Evolutionary conservation across 208 protist genomes (phyloP), one percentile per base, ranked within the genome.

Genomic region (Leishmania major): DNA sequence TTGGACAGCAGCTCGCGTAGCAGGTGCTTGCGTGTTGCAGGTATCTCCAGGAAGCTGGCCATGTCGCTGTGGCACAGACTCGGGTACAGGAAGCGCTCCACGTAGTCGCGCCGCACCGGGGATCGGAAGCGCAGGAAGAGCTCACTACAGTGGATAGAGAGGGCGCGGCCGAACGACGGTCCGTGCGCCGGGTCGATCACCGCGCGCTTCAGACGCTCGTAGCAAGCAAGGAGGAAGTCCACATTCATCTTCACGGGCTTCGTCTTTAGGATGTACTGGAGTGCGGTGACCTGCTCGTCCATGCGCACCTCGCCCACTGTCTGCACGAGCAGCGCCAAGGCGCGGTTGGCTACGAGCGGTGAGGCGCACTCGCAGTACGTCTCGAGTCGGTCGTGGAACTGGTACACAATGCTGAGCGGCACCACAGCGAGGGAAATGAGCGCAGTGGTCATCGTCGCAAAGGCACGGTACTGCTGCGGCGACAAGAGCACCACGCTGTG

Each of bases 61-160:
- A 98, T 97, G 86, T 98, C 95, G 5, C 76, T 71, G 84, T 91
- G 88, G 74, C 91, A 93, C 76, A 98, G 83, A 82, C 92, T 96
- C 45, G 95, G 95, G 84, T 97, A 98, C 31, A 98, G 88, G 74
- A 95, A 98, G 62, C 89, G 82, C 87, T 98, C 93, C 75, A 96
- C 95, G 82, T 96, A 98, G 77, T 96, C 93, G 64, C 93, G 92
- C n/a, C 95, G 92, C 64, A 98, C 91, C 2, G 95, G 95, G 59
- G 93, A 97, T 83, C 93, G 95, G 87, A 98, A 97, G 70, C 90
- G 90, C 47, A 98, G 87, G 77, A 98, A 98, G 35, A 98, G 83
- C 78, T 97, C 93, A 81, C 93, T 96, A 77, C 91, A 96, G 84
- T 96, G 92, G 82, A 98, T 97, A 47, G 93, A 88, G 37, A 98